These are phyloP conservation scores for Erythrophleum ivorense DNA, from an alignment of 331 rosid species.

Conservation along the genomic window DNA sequence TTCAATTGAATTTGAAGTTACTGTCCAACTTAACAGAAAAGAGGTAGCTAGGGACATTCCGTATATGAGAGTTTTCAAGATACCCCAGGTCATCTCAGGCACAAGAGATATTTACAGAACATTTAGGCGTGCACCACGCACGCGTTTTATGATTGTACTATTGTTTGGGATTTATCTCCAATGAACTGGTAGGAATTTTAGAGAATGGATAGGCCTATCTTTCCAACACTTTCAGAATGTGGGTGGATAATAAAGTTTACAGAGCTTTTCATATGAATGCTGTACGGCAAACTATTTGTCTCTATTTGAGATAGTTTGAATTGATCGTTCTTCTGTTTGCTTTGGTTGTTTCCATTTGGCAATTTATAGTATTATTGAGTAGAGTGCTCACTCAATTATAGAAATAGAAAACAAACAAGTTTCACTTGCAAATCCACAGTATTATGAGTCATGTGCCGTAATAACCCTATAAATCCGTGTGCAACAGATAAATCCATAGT, in stretches of 20 bases:
- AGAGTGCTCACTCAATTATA: not conserved
- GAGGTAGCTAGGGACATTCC: not conserved
- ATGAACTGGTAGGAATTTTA: not conserved
- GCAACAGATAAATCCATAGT: not conserved
- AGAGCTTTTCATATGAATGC: not conserved
- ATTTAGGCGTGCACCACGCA: not conserved
- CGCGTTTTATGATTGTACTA: not conserved
- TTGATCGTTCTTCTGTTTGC: not conserved
- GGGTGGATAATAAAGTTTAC: not conserved
- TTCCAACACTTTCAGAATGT: not conserved
- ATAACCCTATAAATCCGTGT: not conserved
- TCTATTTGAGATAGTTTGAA: not conserved
- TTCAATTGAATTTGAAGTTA: slow-evolving; percentile 34
- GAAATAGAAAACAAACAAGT: not conserved
- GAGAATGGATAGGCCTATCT: not conserved
- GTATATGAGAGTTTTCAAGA: no score
- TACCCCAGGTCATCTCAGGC: not conserved
- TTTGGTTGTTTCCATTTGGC: not conserved
- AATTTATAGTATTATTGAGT: not conserved
- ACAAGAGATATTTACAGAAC: not conserved
- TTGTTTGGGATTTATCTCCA: not conserved
- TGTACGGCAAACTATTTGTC: not conserved
- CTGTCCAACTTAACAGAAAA: slow-evolving; percentile 13
- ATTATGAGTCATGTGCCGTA: not conserved
- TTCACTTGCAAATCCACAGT: not conserved